phyloP scores from a whole-genome alignment of 2,329 filamentous ascomycete species.

The Harringtonia aguacate region DNA sequence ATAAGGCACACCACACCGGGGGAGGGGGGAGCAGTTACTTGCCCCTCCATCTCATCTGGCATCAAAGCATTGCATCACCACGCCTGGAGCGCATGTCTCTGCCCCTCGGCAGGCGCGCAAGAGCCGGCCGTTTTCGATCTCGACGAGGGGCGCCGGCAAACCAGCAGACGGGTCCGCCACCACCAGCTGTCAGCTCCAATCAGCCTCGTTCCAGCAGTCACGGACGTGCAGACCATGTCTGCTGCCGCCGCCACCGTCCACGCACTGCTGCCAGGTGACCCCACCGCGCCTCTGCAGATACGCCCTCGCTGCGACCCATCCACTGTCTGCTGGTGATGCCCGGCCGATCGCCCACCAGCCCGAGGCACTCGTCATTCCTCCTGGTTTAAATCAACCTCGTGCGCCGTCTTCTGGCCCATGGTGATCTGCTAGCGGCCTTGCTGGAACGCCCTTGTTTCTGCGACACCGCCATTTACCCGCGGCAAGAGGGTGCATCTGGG shows the following conservation, averaged over 20 bases:
- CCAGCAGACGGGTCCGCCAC: too few relatives aligned
- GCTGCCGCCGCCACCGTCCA: not conserved
- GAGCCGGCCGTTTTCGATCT: too few relatives aligned
- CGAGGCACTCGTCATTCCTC: not conserved
- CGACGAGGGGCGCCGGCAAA: too few relatives aligned
- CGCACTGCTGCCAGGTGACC: not conserved
- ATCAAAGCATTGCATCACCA: too few relatives aligned
- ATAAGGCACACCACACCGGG: too few relatives aligned
- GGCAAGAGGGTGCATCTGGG: too few relatives aligned
- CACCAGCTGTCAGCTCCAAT: too few relatives aligned
- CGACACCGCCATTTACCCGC: not conserved
- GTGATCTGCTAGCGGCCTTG: not conserved
- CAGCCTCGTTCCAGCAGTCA: not conserved
- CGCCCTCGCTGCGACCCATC: not conserved
- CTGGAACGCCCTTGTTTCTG: not conserved
- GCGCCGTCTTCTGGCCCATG: not conserved
- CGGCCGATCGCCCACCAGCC: not conserved
- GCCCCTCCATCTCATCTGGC: too few relatives aligned
- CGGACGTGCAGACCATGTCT: too few relatives aligned
- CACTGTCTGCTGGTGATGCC: not conserved
- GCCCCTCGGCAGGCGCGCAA: too few relatives aligned
- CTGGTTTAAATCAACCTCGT: not conserved
- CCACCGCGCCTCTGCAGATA: not conserved
- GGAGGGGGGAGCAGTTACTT: too few relatives aligned
- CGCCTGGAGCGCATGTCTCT: too few relatives aligned